A percentile compares a stretch with the other conserved stretches of the same genome.
These are phyloP conservation scores for Boletales sp. DNA, from an alignment of 768 basidiomycete genomes.

Conservation along the genomic window DNA sequence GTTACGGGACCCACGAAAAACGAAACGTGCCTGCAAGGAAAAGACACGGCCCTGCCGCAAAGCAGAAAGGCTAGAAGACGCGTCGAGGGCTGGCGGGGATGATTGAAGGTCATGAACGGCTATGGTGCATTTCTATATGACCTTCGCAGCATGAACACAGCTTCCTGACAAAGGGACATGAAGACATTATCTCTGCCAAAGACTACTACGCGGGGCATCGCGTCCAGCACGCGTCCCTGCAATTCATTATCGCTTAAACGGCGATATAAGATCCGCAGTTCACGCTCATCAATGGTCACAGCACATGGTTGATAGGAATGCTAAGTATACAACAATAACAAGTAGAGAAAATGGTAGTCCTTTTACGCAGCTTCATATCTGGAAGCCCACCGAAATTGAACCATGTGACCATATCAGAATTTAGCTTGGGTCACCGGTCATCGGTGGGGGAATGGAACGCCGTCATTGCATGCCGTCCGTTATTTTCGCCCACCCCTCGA, in stretches of 20 bases:
- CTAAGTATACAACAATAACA: conserved; percentile 18
- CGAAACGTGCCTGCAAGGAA: conserved; percentile 4
- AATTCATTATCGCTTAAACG: conserved; percentile 23
- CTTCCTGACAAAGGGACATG: not conserved
- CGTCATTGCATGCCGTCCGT: conserved; percentile 1
- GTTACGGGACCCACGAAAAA: conserved; percentile 12
- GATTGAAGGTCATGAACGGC: no score
- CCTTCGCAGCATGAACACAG: conserved; percentile 9
- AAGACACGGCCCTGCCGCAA: conserved; percentile 7
- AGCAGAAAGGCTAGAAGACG: conserved; percentile 2
- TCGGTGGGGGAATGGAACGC: conserved; percentile 1
- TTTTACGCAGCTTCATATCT: conserved; percentile 10
- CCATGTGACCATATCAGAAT: conserved; percentile 4
- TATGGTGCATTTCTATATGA: not conserved
- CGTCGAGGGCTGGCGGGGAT: not conserved
- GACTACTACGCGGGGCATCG: conserved; percentile 1
- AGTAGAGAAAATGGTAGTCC: conserved; percentile 13
- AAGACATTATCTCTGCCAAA: no score
- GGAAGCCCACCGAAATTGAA: not conserved
- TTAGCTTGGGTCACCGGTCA: not conserved
- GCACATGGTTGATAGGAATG: not conserved
- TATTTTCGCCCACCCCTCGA: conserved; percentile 5
- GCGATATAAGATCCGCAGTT: conserved; percentile 20
- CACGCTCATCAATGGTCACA: conserved; percentile 9
- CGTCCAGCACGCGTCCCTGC: conserved; percentile 18